Evolutionary conservation across 345 rosid species (phyloP).

Genomic region (Brassica nigra): DNA sequence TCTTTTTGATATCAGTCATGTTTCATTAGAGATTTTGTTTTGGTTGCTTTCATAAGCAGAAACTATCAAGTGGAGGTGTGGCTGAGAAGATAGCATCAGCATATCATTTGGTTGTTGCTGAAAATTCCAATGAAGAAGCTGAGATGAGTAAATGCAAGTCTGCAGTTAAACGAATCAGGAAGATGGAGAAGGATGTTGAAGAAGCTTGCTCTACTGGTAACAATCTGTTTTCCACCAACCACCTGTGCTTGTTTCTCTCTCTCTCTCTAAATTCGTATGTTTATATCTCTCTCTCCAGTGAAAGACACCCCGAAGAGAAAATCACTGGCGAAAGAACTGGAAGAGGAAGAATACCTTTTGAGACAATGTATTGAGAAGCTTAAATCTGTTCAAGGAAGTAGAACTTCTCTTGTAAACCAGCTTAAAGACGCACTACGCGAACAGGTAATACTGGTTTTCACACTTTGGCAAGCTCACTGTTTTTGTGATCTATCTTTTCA

Average conservation of each 20-base stretch:
- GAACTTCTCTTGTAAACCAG: constrained; percentile 74
- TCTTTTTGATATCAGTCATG: constrained; percentile 10
- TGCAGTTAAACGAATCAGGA: constrained; percentile 64
- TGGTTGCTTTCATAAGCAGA: no score
- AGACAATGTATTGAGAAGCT: constrained; percentile 82
- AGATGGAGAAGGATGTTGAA: constrained; percentile 81
- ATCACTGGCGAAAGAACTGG: constrained; percentile 64
- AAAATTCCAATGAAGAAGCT: constrained; percentile 72
- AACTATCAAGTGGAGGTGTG: constrained; percentile 67
- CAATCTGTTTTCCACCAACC: background rate
- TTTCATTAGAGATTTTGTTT: constrained; percentile 4
- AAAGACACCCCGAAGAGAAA: constrained; percentile 61
- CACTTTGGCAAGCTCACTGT: background rate
- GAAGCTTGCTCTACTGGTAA: constrained; percentile 66
- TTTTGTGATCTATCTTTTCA: constrained; percentile 13
- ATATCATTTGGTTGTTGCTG: constrained; percentile 69
- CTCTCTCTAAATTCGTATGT: background rate
- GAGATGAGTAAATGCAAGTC: constrained; percentile 86
- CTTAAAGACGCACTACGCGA: constrained; percentile 80
- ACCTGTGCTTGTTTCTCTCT: background rate
- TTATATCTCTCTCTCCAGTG: constrained; percentile 41
- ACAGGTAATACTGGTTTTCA: constrained; percentile 49
- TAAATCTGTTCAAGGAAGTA: constrained; percentile 70
- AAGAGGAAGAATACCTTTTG: constrained; percentile 71
- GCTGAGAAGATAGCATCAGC: constrained; percentile 96